phyloP scores from a whole-genome alignment of 73 alveolate species.

The Symbiodinium natans region DNA sequence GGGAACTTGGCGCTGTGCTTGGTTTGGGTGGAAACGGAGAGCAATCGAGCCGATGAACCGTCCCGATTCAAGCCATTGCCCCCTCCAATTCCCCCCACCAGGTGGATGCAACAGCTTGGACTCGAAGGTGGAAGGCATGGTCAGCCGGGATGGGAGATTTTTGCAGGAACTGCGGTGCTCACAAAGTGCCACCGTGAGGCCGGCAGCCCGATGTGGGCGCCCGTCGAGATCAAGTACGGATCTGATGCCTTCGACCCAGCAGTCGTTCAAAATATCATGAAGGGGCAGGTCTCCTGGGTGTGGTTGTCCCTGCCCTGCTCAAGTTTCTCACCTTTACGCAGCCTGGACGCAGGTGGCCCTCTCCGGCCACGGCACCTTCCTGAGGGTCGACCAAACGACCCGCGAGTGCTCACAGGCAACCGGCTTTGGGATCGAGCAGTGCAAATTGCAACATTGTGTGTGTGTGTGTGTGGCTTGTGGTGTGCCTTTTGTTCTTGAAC shows the following conservation, averaged over 20 bases:
- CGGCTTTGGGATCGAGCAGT: conserved; percentile 8
- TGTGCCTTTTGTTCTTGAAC: not conserved
- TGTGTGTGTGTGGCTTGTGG: not conserved
- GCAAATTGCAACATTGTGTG: not conserved
- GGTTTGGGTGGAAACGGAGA: conserved; percentile 16
- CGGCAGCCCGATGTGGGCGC: not conserved
- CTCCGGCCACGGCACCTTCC: not conserved
- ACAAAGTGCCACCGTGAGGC: not conserved
- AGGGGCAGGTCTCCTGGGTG: not conserved
- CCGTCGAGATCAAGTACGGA: not conserved
- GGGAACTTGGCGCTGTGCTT: not conserved
- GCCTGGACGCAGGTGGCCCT: conserved; percentile 13
- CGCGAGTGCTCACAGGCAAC: not conserved
- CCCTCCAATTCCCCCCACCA: not conserved
- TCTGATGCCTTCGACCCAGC: not conserved
- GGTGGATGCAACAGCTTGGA: not conserved
- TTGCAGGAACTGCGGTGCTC: not conserved
- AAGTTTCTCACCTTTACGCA: not conserved
- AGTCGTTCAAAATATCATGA: not conserved
- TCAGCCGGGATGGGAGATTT: not conserved
- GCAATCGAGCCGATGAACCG: not conserved
- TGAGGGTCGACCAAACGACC: not conserved
- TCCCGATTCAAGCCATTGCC: not conserved
- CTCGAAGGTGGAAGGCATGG: not conserved
- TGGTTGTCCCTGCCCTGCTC: conserved; percentile 30